Base-by-base conservation (phyloP, 257 asterid species). In the Thymus quinquecostatus region DNA sequence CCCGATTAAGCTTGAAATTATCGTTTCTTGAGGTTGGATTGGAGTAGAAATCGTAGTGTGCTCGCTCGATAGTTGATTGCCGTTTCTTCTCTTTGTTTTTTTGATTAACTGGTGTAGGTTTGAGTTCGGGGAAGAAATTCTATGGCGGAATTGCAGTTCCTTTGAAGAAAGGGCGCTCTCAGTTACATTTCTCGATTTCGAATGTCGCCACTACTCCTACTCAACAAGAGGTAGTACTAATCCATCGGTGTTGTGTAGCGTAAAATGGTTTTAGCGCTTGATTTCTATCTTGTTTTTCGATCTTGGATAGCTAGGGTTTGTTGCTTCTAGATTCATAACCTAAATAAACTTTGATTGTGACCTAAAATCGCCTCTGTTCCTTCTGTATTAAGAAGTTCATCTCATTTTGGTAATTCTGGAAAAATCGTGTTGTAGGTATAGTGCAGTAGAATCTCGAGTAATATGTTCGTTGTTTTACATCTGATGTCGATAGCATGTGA, bases 191-290 rank as follows among this genome's bases (percentile, higher is more conserved):
- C 56, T 78, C 94, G 5, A 82, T 89, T 55, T 84, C 97, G 28
- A 91, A 81, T 79, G 93, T 94, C 10, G 90, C 96, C 73, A 88
- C 96, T 60, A 75, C 68, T 81, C 86, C 97, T 77, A 70, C 88
- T 33, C 96, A 82, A 64, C 86, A 79, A 51, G 75, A 88, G 77
- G 58, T 80, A 34, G 58, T 80, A 34, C 75, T 74, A 12, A 60
- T 75, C 43, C 56, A 34, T 50, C 51, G n/a, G 2, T 53, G 47
- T 47, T 53, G 54, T 21, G 10, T 4, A 38, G 30, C 41, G 36
- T 7, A 2, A 54, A 43, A 3, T n/a, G 11, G 5, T 60, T 33
- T 48, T 10, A 27, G 12, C 11, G 21, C 44, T 50, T 13, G 8
- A 6, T 79, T 21, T 38, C n/a, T 21, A 9, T 30, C 40, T 5